These are phyloP conservation scores for Dactylonectria estremocensis DNA, from an alignment of 2,329 filamentous ascomycete species.

Conservation along the genomic window DNA sequence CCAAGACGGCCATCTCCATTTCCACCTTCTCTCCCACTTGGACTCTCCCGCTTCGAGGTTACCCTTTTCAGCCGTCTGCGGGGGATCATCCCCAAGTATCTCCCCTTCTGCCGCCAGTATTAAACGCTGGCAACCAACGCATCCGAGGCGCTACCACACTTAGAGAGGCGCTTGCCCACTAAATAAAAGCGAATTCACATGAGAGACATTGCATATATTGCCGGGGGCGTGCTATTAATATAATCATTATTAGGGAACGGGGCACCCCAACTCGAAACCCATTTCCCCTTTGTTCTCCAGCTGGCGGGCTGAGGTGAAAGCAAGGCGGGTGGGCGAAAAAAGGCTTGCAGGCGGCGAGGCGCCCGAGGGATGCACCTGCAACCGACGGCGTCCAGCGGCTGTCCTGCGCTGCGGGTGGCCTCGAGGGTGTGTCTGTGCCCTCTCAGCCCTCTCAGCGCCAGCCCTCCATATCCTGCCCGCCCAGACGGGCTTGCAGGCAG, in stretches of 20 bases:
- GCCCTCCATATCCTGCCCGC: not conserved
- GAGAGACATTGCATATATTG: not conserved
- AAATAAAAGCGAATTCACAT: not conserved
- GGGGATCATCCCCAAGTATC: constrained; percentile 2
- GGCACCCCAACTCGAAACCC: not conserved
- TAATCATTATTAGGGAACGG: too few species aligned
- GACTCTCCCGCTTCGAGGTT: constrained; percentile 7
- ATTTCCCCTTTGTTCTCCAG: not conserved
- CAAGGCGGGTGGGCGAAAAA: not conserved
- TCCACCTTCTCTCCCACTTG: too few species aligned
- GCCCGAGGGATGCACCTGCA: constrained; percentile 11
- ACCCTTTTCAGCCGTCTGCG: constrained; percentile 23
- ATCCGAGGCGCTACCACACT: not conserved
- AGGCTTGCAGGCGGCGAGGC: not conserved
- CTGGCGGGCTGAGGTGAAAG: not conserved
- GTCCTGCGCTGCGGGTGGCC: not conserved
- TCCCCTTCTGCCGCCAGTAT: constrained; percentile 15
- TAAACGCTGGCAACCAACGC: constrained; percentile 12
- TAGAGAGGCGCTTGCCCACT: not conserved
- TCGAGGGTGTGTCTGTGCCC: not conserved
- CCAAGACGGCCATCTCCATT: too few species aligned
- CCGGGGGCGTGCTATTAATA: too few species aligned
- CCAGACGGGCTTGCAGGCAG: not conserved
- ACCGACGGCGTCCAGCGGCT: constrained; percentile 10
- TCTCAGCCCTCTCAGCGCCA: not conserved